Evolutionary conservation across 2,329 filamentous ascomycete species (phyloP).

Genomic region (Pseudogymnoascus sp.): DNA sequence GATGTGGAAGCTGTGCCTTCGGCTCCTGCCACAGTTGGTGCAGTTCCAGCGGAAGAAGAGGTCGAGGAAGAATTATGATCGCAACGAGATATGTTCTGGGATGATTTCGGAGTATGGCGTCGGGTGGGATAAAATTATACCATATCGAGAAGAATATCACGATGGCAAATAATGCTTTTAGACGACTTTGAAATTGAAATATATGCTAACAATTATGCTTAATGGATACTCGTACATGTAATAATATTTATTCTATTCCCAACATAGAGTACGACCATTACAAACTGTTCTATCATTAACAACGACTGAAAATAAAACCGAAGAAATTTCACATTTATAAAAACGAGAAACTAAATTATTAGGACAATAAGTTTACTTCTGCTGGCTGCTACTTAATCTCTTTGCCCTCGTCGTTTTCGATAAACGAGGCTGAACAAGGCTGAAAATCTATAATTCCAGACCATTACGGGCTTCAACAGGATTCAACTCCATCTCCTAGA

Average conservation of each 20-base stretch:
- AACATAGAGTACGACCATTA: not conserved
- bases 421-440: not conserved
- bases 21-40: not conserved
- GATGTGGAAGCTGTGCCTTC: not conserved
- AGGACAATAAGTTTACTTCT: not conserved
- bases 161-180: slow-evolving; percentile 6
- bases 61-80: slow-evolving; percentile 5
- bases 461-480: not conserved
- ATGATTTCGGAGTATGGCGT: not conserved
- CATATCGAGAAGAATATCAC: slow-evolving; percentile 8
- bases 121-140: slow-evolving; percentile 9
- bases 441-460: slow-evolving; percentile 1
- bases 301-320: not conserved
- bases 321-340: not conserved
- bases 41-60: not conserved
- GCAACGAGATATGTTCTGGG: not conserved
- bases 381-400: not conserved
- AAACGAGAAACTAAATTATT: not conserved
- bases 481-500: not conserved
- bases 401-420: not conserved
- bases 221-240: not conserved
- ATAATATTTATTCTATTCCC: not conserved
- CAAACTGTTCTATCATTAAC: not conserved
- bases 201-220: not conserved
- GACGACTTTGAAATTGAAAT: not conserved